Evolutionary conservation across 176 grass and related monocot genomes (phyloP).

Genomic region (Oryza glaberrima): DNA sequence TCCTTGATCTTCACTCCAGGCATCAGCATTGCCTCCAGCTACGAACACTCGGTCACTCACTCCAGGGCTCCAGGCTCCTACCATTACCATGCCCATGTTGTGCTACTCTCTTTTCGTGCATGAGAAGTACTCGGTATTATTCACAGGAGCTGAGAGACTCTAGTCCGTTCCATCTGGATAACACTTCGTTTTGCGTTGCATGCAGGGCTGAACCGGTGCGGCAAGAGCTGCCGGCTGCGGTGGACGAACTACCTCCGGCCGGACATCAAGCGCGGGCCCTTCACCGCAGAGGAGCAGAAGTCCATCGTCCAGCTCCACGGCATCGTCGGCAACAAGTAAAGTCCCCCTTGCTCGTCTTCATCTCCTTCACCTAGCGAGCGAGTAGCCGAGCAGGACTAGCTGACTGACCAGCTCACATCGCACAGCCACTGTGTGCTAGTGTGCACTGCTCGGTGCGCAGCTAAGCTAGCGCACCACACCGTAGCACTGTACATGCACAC

Average conservation of each 20-base stretch:
- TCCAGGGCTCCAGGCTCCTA: too few relatives aligned
- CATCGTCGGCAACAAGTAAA: slow-evolving; percentile 99
- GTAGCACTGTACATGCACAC: slow-evolving; percentile 35
- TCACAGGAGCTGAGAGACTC: too few relatives aligned
- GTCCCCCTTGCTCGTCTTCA: not conserved
- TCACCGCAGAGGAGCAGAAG: slow-evolving; percentile 90
- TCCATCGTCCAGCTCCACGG: slow-evolving; percentile 96
- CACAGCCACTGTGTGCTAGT: not conserved
- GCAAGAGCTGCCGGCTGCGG: slow-evolving; percentile 97
- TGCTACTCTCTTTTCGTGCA: not conserved
- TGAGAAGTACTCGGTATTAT: not conserved
- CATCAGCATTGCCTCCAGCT: not conserved
- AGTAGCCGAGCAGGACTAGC: not conserved
- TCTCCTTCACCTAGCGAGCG: not conserved
- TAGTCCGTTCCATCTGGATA: not conserved
- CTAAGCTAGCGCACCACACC: not conserved
- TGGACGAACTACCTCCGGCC: slow-evolving; percentile 99
- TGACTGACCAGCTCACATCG: slow-evolving; percentile 12
- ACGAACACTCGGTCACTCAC: not conserved
- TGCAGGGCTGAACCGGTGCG: slow-evolving; percentile 87
- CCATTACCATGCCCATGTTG: too few relatives aligned
- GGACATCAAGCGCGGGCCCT: slow-evolving; percentile 92
- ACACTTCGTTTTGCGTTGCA: not conserved
- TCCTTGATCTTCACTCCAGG: not conserved
- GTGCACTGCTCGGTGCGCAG: not conserved